Base-by-base conservation (phyloP, 139 green algal species). In the Picochlorum sp. region DNA sequence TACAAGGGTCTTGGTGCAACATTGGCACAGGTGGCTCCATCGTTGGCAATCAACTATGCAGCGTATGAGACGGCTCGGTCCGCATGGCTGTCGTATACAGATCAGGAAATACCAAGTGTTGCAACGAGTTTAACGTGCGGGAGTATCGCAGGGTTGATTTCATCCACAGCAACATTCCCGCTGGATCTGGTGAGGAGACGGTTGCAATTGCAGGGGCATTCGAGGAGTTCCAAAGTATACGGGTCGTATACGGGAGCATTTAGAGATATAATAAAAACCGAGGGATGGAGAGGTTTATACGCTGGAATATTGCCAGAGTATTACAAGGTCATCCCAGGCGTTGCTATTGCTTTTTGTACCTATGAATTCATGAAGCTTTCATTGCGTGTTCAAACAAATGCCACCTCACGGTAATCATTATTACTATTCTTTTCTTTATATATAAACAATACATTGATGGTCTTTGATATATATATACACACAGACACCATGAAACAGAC, bases 1-100 rank as follows among this genome's bases (percentile, higher is more conserved):
- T 98, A 98, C 74, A 76, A 85, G 54, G 93, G 93, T 3, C 80
- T 98, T 30, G 81, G 85, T 0, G 85, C 91, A 9, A 98, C 93
- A 23, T 79, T 98, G 23, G 34, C 88, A 66, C 91, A 95, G 75
- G 73, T 83, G 20, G 81, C 71, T 0, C 91, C 91, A 5, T 86
- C 75, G 24, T 75, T 97, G 3, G 91, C 91, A 13, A 83, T 97
- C 57, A 97, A 96, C 61, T 97, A 94, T 66, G 83, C 70, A 41
- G 77, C 90, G 1, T 97, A 97, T 51, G 91, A 95, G 62, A 85
- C 75, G 15, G 52, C 86, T 59, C 75, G 87, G 8, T 73, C 72
- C 0, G 11, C 57, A 21, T 91, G 72, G 76, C 60, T 86, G 30
- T 31, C 57, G 3, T 14, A 49, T n/a, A 66, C 63, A 1, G 72